These are phyloP conservation scores for Aspergillus taichungensis DNA, from an alignment of 495 filamentous ascomycete genomes.

Conservation along the genomic window DNA sequence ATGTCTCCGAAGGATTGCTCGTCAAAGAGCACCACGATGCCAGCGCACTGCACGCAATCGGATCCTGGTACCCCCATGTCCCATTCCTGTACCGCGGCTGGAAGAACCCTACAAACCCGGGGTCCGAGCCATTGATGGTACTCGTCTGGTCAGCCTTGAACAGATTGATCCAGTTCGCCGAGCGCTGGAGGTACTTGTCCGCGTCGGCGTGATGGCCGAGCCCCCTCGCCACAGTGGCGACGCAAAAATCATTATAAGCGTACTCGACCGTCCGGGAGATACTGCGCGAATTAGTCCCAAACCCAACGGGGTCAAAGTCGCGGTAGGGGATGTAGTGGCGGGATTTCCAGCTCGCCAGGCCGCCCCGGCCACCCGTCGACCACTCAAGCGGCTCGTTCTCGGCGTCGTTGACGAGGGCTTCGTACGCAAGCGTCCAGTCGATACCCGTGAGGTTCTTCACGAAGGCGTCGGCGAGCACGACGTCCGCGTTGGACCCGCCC, in stretches of 20 bases:
- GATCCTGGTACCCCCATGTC: constrained; percentile 63
- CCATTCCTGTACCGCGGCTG: constrained; percentile 57
- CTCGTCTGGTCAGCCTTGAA: constrained; percentile 56
- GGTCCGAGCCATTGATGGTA: constrained; percentile 47
- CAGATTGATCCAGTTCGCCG: constrained; percentile 60
- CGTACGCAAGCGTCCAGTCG: constrained; percentile 66
- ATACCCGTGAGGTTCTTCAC: constrained; percentile 57
- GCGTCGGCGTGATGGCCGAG: constrained; percentile 45
- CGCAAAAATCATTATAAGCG: constrained; percentile 69
- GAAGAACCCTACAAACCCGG: constrained; percentile 59
- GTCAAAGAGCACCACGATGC: constrained; percentile 52
- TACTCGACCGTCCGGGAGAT: constrained; percentile 70
- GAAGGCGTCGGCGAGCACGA: constrained; percentile 60
- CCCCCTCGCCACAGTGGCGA: constrained; percentile 51
- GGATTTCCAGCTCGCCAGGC: constrained; percentile 57
- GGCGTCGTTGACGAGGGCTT: constrained; percentile 66
- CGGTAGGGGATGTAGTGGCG: constrained; percentile 61
- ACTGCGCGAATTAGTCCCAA: constrained; percentile 60
- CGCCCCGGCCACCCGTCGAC: constrained; percentile 63
- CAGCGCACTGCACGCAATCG: constrained; percentile 55
- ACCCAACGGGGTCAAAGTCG: constrained; percentile 59
- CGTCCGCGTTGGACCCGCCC: constrained; percentile 75
- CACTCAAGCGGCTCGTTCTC: constrained; percentile 65
- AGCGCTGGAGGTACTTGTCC: constrained; percentile 53
- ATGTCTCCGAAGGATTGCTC: constrained; percentile 55